phyloP scores from a whole-genome alignment of 202 grass and related monocot species.

The Panicum hallii region DNA sequence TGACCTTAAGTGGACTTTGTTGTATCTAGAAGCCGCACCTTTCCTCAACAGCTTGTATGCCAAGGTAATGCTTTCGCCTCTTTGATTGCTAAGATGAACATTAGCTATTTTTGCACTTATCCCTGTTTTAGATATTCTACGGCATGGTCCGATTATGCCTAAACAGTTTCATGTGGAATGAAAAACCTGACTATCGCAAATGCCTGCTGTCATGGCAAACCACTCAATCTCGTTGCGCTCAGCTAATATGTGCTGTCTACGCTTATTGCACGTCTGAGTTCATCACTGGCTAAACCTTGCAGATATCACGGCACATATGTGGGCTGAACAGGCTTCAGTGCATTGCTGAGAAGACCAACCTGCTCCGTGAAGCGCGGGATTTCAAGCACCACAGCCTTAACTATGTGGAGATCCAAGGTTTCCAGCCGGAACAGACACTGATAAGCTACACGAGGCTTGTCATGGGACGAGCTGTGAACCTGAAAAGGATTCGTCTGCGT shows the following conservation, averaged over 20 bases:
- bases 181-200: no score
- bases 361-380: not conserved
- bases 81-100: not conserved
- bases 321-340: not conserved
- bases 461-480: not conserved
- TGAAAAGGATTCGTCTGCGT: not conserved
- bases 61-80: not conserved
- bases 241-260: not conserved
- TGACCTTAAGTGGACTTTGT: conserved; percentile 8
- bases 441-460: conserved; percentile 17
- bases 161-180: no score
- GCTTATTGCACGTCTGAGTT: not conserved
- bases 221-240: not conserved
- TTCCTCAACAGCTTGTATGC: not conserved
- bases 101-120: no score
- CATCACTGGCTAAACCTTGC: not conserved
- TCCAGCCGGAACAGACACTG: not conserved
- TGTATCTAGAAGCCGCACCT: conserved; percentile 1
- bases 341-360: not conserved
- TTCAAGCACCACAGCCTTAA: not conserved
- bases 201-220: no score
- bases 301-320: not conserved
- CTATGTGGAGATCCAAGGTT: not conserved
- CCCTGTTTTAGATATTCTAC: no score
- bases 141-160: no score